phyloP scores from a whole-genome alignment of 108 stramenopile genomes.

The Conticribra weissflogii region DNA sequence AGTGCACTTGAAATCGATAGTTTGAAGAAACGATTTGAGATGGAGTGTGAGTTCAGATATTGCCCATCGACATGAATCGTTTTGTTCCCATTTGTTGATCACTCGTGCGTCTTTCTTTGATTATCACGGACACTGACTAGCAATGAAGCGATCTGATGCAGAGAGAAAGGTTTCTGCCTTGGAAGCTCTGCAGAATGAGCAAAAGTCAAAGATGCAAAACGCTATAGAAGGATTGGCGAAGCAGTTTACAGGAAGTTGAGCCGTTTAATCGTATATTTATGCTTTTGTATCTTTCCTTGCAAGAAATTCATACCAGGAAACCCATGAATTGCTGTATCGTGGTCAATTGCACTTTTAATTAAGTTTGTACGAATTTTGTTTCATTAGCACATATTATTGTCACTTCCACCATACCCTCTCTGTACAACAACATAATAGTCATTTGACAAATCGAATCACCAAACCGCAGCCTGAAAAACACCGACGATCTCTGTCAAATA shows the following conservation, averaged over 20 bases:
- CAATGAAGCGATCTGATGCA: constrained; percentile 22
- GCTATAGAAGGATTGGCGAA: constrained; percentile 46
- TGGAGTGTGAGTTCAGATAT: constrained; percentile 17
- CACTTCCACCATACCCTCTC: not conserved
- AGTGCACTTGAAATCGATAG: constrained; percentile 8
- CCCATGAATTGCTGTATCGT: no score
- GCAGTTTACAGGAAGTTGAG: constrained; percentile 18
- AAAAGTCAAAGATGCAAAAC: constrained; percentile 39
- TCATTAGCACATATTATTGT: not conserved
- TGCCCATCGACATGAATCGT: not conserved
- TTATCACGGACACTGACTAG: constrained; percentile 4
- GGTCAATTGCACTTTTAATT: no score
- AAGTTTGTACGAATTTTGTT: no score
- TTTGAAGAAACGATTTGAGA: constrained; percentile 16
- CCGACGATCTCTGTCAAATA: no score
- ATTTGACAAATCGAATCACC: not conserved
- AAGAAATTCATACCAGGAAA: no score
- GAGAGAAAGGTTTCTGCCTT: constrained; percentile 29
- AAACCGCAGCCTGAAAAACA: no score
- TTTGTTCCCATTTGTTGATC: not conserved
- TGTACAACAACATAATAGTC: not conserved
- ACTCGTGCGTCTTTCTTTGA: not conserved
- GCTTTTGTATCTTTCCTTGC: not conserved
- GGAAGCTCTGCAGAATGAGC: constrained; percentile 17
- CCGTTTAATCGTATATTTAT: not conserved